These are phyloP conservation scores for Seiridium unicorne DNA, from an alignment of 2,329 filamentous ascomycete genomes.

Conservation along the genomic window DNA sequence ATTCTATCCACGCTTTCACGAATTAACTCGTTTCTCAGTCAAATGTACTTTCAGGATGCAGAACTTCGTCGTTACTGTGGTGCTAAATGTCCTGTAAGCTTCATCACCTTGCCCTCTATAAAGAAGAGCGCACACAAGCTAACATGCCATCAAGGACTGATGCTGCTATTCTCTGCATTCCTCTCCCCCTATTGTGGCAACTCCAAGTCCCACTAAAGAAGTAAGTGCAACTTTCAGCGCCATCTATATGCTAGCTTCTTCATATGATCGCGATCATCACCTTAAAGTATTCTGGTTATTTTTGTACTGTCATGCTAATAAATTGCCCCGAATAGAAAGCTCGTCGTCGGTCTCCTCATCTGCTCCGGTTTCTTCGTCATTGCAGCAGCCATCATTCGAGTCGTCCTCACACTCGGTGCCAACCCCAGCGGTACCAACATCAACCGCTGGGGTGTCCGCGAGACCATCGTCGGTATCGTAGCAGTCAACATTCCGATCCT, in stretches of 20 bases:
- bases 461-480: slow-evolving; percentile 19
- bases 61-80: slow-evolving; percentile 18
- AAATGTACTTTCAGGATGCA: slow-evolving; percentile 19
- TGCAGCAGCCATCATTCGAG: slow-evolving; percentile 8
- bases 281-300: neutral
- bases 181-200: slow-evolving; percentile 9
- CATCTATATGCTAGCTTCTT: neutral
- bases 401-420: slow-evolving; percentile 8
- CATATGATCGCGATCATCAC: neutral
- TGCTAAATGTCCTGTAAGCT: slow-evolving; percentile 13
- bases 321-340: neutral
- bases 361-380: slow-evolving; percentile 13
- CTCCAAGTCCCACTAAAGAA: slow-evolving; percentile 10
- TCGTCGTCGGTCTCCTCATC: slow-evolving; percentile 10
- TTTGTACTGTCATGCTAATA: neutral
- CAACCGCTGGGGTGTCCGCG: slow-evolving; percentile 20
- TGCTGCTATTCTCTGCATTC: slow-evolving; percentile 9
- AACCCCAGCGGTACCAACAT: slow-evolving; percentile 16
- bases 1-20: slow-evolving; percentile 4
- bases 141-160: neutral
- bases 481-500: slow-evolving; percentile 19
- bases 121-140: neutral
- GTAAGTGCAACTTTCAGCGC: neutral
- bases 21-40: neutral
- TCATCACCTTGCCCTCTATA: neutral